phyloP scores from a whole-genome alignment of 306 rosid species.

The Prinsepia uniflora region DNA sequence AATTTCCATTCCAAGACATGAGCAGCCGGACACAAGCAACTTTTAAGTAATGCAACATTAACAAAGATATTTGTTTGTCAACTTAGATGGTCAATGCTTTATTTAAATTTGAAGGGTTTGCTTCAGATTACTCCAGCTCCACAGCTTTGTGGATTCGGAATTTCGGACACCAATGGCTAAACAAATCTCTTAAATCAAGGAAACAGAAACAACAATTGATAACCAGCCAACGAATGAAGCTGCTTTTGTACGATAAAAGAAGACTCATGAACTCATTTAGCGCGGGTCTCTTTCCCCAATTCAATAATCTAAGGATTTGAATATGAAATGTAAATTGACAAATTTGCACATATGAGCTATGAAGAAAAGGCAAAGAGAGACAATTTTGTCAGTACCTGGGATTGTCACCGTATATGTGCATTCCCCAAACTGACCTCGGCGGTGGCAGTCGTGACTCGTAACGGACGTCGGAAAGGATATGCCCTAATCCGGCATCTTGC shows the following conservation, averaged over 20 bases:
- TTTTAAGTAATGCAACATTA: not conserved
- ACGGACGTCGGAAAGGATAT: not conserved
- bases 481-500: not conserved
- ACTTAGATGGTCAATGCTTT: not conserved
- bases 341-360: not conserved
- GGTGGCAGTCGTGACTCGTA: not conserved
- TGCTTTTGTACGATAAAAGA: not conserved
- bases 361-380: not conserved
- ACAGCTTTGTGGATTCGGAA: not conserved
- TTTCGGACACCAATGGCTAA: not conserved
- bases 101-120: not conserved
- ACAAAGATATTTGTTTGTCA: not conserved
- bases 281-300: not conserved
- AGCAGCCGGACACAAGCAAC: not conserved
- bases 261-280: not conserved
- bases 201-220: not conserved
- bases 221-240: not conserved
- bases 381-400: not conserved
- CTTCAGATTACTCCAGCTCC: not conserved
- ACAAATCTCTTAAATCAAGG: not conserved
- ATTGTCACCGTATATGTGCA: not conserved
- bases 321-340: slow-evolving; percentile 2
- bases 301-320: not conserved
- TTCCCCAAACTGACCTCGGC: not conserved
- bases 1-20: not conserved